Conservation (phyloP, 768 basidiomycete genomes). For the Lentinula edodes region DNA sequence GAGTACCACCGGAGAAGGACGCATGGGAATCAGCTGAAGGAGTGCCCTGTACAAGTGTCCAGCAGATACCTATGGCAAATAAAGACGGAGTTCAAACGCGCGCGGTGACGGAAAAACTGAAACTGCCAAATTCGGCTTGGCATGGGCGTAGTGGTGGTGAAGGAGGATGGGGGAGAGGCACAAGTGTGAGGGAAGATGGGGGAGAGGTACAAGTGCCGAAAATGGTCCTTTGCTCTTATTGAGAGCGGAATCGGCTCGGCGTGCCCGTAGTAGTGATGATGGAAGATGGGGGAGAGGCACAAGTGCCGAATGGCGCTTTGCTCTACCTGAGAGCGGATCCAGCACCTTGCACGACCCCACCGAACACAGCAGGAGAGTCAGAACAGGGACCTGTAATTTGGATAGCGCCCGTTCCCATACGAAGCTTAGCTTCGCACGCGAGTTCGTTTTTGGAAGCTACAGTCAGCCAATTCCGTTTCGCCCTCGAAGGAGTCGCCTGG, state of each 20-base stretch:
- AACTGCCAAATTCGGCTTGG: too few relatives aligned
- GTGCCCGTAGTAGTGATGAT: too few relatives aligned
- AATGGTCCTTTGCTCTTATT: slow-evolving; percentile 11
- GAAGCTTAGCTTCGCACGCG: slow-evolving; percentile 30
- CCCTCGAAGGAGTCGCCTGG: slow-evolving; percentile 34
- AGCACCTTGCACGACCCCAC: not conserved
- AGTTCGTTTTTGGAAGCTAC: slow-evolving; percentile 38
- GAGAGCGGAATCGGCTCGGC: slow-evolving; percentile 1
- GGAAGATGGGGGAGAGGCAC: too few relatives aligned
- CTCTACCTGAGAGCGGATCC: too few relatives aligned
- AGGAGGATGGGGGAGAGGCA: too few relatives aligned
- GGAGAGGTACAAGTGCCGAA: slow-evolving; percentile 18
- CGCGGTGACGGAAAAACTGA: slow-evolving; percentile 84
- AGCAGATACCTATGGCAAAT: too few relatives aligned
- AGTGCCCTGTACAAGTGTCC: too few relatives aligned
- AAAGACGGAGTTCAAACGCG: slow-evolving; percentile 83
- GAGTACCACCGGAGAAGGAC: too few relatives aligned
- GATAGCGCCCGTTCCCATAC: slow-evolving; percentile 16
- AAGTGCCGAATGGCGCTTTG: too few relatives aligned
- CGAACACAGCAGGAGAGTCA: slow-evolving; percentile 9
- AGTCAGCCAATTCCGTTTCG: slow-evolving; percentile 34
- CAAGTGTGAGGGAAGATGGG: too few relatives aligned
- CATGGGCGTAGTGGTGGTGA: slow-evolving; percentile 85
- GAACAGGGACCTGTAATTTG: slow-evolving; percentile 27
- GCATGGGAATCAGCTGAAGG: too few relatives aligned